Evolutionary conservation across 305 asterid genomes (phyloP), one percentile per base, ranked within the genome.

Genomic region (Fraxinus sp.): DNA sequence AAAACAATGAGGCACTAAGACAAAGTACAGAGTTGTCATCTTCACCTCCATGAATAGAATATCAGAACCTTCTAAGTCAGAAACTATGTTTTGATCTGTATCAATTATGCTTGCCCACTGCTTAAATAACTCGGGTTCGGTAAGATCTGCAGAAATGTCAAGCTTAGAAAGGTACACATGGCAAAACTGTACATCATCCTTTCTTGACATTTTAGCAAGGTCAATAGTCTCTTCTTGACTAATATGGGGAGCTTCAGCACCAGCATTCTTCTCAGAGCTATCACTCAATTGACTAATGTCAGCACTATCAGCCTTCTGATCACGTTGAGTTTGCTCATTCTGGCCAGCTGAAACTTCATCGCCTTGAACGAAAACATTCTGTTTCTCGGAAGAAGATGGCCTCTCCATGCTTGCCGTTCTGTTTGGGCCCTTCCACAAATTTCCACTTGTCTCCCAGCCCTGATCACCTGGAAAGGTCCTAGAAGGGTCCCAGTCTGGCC

Each of bases 401-500:
- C 87, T 14, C 75, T 94, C 98, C 90, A 89, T 52, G 89, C 93
- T 89, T 39, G 85, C 85, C 71, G 89, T 88, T 80, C 88, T 89
- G 79, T 87, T 93, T 77, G 89, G 87, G 77, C 95, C 95, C 87
- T 90, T 91, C 94, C 92, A 93, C 87, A 87, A 78, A 78, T 91
- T 97, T 52, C 86, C 91, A 84, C 86, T 79, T 3, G 90, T 43
- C 78, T 92, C 97, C 98, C 97, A 92, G 77, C 88, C 92, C 78
- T 89, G 91, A 85, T 81, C 89, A 80, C 90, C 86, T 43, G 88
- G 79, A 37, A 84, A 36, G 77, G 79, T 88, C 85, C 94, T 87
- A 37, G 92, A 84, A 84, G 87, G 96, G 75, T 96, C 97, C 98
- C 98, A 94, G 78, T 91, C 96, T 46, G 93, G 88, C 87, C 99